Percentiles rank a stretch among this genome's conserved stretches.
Evolutionary conservation across 1,284 basidiomycete species (phyloP).

Genomic region (Rhodotorula sp.): DNA sequence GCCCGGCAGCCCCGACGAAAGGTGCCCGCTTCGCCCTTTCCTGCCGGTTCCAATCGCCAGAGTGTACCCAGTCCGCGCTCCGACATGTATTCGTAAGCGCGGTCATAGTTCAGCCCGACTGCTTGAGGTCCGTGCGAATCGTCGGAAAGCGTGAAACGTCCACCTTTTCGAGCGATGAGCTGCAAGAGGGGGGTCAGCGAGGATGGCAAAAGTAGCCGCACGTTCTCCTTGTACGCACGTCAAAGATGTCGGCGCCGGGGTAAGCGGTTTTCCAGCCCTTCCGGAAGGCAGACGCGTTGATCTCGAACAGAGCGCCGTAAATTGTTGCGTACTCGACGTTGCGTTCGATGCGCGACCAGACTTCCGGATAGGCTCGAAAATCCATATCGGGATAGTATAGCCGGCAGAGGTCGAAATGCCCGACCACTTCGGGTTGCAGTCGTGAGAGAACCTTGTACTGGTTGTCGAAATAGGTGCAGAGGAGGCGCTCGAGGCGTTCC

Average conservation of each 20-base stretch:
- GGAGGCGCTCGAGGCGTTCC: slow-evolving; percentile 48
- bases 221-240: slow-evolving; percentile 56
- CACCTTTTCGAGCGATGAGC: slow-evolving; percentile 66
- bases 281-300: slow-evolving; percentile 86
- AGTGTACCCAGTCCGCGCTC: slow-evolving; percentile 62
- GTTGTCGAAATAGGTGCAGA: slow-evolving; percentile 74
- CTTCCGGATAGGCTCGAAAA: slow-evolving; percentile 50
- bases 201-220: not conserved
- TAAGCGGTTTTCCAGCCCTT: slow-evolving; percentile 87
- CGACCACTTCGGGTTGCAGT: slow-evolving; percentile 83
- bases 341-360: slow-evolving; percentile 66
- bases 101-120: slow-evolving; percentile 82
- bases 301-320: slow-evolving; percentile 91
- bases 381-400: slow-evolving; percentile 66
- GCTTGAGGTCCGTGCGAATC: slow-evolving; percentile 89
- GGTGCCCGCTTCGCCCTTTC: not conserved
- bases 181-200: slow-evolving; percentile 46
- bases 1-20: not conserved
- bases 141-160: slow-evolving; percentile 83
- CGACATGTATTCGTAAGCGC: slow-evolving; percentile 67
- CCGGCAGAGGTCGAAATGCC: slow-evolving; percentile 87
- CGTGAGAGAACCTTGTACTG: slow-evolving; percentile 68
- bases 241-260: slow-evolving; percentile 72
- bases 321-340: slow-evolving; percentile 71
- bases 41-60: slow-evolving; percentile 59